Evolutionary conservation across 1,284 basidiomycete genomes (phyloP), one percentile per base, ranked within the genome.

Genomic region (Ceratobasidium sp.): DNA sequence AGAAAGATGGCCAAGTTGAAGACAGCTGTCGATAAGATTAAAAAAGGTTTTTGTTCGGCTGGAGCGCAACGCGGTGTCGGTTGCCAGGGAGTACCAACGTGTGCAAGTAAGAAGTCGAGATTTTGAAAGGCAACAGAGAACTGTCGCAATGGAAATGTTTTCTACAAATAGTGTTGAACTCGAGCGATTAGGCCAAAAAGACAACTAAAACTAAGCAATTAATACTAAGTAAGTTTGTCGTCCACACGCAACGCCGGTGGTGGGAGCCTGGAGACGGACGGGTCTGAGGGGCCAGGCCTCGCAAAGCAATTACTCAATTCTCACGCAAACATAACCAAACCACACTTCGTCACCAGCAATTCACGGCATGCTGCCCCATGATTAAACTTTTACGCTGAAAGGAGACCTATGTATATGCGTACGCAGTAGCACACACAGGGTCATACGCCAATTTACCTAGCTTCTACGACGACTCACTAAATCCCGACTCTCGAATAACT

Each of bases 301-400:
- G 38, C 64, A 50, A 54, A 40, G 38, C 45, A 49, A 67, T 67
- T 67, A 65, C 38, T 45, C 64, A 67, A 67, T 67, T 67, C 64
- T 54, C 64, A 67, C 64, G 64, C 64, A 67, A 67, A 67, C 64
- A 67, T 17, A 50, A 67, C 64, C 64, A 67, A 25, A 65, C 62
- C 32, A 43, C 52, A 40, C 13, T 25, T 15, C 52, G 34, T 12
- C 13, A 34, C 22, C 45, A 47, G 22, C 10, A 12, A 40, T 40
- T 40, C n/a, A n/a, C n/a, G n/a, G n/a, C n/a, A n/a, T n/a, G n/a
- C 38, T 40, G 38, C 38, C 38, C 17, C 38, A 7, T 40, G 38
- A 7, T 40, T 40, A 17, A 40, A 40, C 8, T n/a, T n/a, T n/a
- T n/a, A 12, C 29, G 35, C 29, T 38, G 54, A 34, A 25, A 13